Base-by-base conservation (phyloP, 306 rosid genomes). In the Cucumis melo region DNA sequence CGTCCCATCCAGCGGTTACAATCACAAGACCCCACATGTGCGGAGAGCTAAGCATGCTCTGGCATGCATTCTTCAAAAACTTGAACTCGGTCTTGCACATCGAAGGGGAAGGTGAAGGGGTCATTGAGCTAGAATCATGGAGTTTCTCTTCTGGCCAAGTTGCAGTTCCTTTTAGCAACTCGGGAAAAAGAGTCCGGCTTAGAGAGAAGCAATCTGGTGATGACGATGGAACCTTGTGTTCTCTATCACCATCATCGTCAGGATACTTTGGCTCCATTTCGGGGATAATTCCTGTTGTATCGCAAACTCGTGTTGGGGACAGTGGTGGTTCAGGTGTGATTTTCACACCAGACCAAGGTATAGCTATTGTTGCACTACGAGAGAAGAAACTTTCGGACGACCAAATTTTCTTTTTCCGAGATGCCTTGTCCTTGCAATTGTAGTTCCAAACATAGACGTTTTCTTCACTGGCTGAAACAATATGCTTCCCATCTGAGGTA, bases 111-210 rank as follows among this genome's bases (percentile, higher is more conserved):
- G 93, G 85, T 38, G 88, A 85, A 59, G 70, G 75, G 5, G 81
- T 16, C 13, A 74, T 72, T 16, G 76, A 50, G 55, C 59, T 48
- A 19, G 89, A 87, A 62, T 81, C 63, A 0, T 92, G 76, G 79
- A 89, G 95, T 2, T 85, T 81, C 79, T 91, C 96, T 79, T 89
- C 98, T 0, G 96, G 98, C 94, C 96, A 92, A 9, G 96, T 90
- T 1, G 98, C 86, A 7, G 90, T 74, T 75, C 88, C 95, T 86
- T 78, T 90, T 1, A 92, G 87, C 83, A 85, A 80, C 86, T 92
- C 96, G 5, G 85, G 79, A 74, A 90, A 74, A 80, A 89, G 91
- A 51, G 85, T 87, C 0, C 85, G 89, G 23, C 88, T 78, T 72
- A 82, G 67, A 80, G 87, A 84, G 90, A 90, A 89, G 81, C 93